Base-by-base conservation (phyloP, 1,139 yeast genomes). In the Sugiyamaella neomexicana region DNA sequence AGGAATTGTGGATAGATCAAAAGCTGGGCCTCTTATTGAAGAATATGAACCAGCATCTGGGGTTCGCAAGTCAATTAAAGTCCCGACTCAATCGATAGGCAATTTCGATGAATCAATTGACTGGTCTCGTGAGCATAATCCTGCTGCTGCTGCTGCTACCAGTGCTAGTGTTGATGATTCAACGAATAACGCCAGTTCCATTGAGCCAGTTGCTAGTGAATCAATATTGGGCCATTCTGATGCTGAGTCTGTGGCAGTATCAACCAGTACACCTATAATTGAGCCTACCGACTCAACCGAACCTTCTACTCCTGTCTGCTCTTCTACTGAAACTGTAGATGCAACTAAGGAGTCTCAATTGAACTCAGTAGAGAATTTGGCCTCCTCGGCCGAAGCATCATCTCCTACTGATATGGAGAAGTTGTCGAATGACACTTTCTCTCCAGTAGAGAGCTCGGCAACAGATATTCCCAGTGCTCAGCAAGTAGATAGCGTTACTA, bases 401-500 rank as follows among this genome's bases (percentile, higher is more conserved):
- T n/a, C n/a, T 4, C 38, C 46, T n/a, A n/a, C 34, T 3, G 50
- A 46, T 29, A 25, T 12, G 12, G 51, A 47, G 17, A 47, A 47
- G 15, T 20, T 39, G 23, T 13, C 10, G 13, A 29, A 32, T 38
- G 51, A 47, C 20, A 47, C 51, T 2, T 46, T 47, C 27, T 47
- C 51, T 39, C 51, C 51, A 2, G 15, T 47, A 1, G 38, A 27
- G 17, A 27, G 37, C 13, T 16, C 37, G 2, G 38, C 36, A 29
- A 12, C 37, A 3, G 17, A 46, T 17, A 13, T 16, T 12, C 17
- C 8, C n/a, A 13, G 37, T 38, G 29, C 43, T 37, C 42, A 46
- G 17, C 16, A 29, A 42, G 37, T 41, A 4, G 51, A 52, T 20
- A 52, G 41, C 17, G 54, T 51, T n/a, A 38, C 32, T n/a, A 38